Percentiles rank a stretch among this genome's conserved stretches.
Evolutionary conservation across 164 flowering plant genomes (phyloP).

Genomic region (Stephania japonica): DNA sequence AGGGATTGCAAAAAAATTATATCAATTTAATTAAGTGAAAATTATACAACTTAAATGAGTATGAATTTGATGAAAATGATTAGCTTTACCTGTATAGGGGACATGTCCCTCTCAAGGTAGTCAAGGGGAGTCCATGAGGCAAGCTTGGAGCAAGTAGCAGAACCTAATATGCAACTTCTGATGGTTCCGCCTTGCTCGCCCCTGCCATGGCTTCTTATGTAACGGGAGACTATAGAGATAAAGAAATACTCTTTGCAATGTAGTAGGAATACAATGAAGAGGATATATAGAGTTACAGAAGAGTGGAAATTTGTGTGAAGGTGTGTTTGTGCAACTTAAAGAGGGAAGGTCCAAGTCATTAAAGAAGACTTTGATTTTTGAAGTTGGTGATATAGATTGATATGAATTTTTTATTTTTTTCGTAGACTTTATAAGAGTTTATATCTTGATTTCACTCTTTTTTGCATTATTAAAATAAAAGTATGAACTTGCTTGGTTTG

Average conservation of each 20-base stretch:
- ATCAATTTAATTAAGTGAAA: too few species aligned
- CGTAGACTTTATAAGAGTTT: not conserved
- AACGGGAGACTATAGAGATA: not conserved
- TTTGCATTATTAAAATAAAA: not conserved
- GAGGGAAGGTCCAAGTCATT: too few species aligned
- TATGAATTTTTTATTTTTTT: not conserved
- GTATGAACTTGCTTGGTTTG: too few species aligned
- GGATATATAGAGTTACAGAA: not conserved
- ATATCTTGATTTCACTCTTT: not conserved
- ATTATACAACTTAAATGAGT: not conserved
- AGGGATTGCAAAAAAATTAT: not conserved
- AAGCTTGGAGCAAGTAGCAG: too few species aligned
- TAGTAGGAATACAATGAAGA: not conserved
- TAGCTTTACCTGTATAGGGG: conserved; percentile 71
- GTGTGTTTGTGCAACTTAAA: not conserved
- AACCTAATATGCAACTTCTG: too few species aligned
- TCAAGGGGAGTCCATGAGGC: too few species aligned
- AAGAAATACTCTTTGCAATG: not conserved
- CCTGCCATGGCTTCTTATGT: not conserved
- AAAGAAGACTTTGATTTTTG: not conserved
- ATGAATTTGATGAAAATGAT: not conserved
- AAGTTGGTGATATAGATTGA: not conserved
- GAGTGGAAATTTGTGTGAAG: not conserved
- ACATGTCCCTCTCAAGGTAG: conserved; percentile 60
- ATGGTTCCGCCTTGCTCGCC: not conserved